Evolutionary conservation across 1,139 yeast genomes (phyloP).

Genomic region (Blastobotrys aristatus): DNA sequence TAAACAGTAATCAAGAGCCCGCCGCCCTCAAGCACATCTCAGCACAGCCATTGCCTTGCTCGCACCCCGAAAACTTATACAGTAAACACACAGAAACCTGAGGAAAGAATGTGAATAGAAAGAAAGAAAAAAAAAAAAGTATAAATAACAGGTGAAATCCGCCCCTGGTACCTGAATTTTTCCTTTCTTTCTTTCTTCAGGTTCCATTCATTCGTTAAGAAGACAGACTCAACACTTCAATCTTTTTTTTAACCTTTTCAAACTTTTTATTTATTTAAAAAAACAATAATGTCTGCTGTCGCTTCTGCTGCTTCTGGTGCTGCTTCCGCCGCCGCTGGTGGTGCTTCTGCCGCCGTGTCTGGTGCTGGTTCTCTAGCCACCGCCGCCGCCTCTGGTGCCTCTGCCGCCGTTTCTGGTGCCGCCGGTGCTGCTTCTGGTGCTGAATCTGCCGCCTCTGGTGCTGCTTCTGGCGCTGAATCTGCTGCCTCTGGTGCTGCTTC

Average conservation of each 20-base stretch:
- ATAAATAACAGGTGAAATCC: too few relatives aligned
- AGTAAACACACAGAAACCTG: too few relatives aligned
- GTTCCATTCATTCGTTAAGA: neutral
- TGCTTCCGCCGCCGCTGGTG: slow-evolving; percentile 15
- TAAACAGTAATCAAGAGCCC: neutral
- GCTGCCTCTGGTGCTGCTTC: slow-evolving; percentile 6
- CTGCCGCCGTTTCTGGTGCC: slow-evolving; percentile 13
- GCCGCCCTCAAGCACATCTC: neutral
- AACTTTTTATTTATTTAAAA: neutral
- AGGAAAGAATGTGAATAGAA: too few relatives aligned
- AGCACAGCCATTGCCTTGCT: too few relatives aligned
- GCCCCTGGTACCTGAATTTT: neutral
- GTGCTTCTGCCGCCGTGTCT: slow-evolving; percentile 11
- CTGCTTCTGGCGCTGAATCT: slow-evolving; percentile 3
- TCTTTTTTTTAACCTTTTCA: neutral
- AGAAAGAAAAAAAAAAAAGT: too few relatives aligned
- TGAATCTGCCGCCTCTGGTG: slow-evolving; percentile 10
- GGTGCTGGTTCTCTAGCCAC: slow-evolving; percentile 12
- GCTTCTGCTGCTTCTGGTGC: slow-evolving; percentile 14
- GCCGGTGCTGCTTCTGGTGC: slow-evolving; percentile 15
- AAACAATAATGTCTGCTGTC: slow-evolving; percentile 11
- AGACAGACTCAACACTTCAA: neutral
- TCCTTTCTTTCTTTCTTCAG: neutral
- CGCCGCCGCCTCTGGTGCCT: slow-evolving; percentile 14
- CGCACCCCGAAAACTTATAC: too few relatives aligned